Evolutionary conservation across 106 monocot species (phyloP).

Genomic region (Dendrobium officinale): DNA sequence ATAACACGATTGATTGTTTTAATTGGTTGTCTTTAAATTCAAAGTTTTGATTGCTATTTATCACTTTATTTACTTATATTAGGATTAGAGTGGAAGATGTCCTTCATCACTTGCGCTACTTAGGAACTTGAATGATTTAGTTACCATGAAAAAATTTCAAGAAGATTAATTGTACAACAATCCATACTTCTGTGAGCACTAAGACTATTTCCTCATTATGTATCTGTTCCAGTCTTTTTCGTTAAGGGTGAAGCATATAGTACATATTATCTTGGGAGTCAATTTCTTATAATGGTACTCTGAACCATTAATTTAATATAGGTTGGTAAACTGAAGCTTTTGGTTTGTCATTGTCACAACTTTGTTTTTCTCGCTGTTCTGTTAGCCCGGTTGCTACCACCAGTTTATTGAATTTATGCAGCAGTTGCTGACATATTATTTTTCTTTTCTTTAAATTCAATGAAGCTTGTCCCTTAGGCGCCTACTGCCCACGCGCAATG

Average conservation of each 20-base stretch:
- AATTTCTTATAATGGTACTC: background rate
- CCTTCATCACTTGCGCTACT: background rate
- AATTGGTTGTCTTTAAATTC: background rate
- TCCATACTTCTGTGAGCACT: background rate
- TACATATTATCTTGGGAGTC: background rate
- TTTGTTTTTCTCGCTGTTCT: background rate
- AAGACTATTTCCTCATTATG: background rate
- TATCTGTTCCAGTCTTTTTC: background rate
- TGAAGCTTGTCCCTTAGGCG: slow-evolving; percentile 66
- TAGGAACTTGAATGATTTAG: no score
- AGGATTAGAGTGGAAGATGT: background rate
- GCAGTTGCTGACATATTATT: background rate
- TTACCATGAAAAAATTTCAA: background rate
- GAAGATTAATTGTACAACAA: background rate
- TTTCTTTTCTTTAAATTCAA: slow-evolving; percentile 2
- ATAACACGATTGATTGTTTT: no score
- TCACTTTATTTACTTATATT: no score
- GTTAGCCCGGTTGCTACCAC: background rate
- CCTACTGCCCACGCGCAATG: slow-evolving; percentile 48
- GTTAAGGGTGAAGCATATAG: background rate
- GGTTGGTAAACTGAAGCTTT: no score
- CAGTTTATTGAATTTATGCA: background rate
- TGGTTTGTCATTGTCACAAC: background rate
- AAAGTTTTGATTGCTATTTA: background rate
- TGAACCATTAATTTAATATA: background rate